Base-by-base conservation (phyloP, 768 basidiomycete species). In the Kwoniella botswanensis region DNA sequence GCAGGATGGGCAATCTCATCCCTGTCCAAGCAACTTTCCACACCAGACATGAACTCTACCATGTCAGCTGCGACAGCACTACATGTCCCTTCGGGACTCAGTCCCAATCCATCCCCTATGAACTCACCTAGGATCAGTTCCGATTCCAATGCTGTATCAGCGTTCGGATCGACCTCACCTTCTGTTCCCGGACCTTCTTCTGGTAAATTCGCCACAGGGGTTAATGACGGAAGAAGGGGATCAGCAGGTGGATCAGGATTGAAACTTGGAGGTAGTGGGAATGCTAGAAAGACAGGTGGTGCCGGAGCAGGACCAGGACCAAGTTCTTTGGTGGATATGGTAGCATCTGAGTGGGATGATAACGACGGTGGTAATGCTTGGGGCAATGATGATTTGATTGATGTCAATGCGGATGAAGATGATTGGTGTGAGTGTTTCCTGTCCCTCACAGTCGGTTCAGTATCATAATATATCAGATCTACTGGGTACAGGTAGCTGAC, bases 1-100 rank as follows among this genome's bases (percentile, higher is more conserved):
- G 95, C 96, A 15, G 93, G 94, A 6, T 98, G 96, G 96, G 96
- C 96, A 1, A 93, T 98, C 54, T 92, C 93, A 4, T 94, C 92
- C 0, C 78, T 98, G 0, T 90, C 92, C 29, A 94, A 90, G 85
- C 92, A 91, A 86, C 92, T 92, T 64, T 41, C 85, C 65, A 89
- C 89, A 7, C 84, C 89, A 5, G 93, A 95, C 76, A 82, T 93
- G 62, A 90, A 93, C 79, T 90, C 88, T 26, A 87, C 86, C 2
- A 92, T 93, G 74, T 85, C 85, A 22, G 82, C 85, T 42, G 82
- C 79, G 55, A 82, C 67, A 2, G 65, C 56, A 13, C 26, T 67
- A 2, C 15, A 44, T 44, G 72, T 26, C 85, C 67, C 75, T n/a
- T 73, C 65, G n/a, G 66, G 64, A 41, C 50, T 64, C 29, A 58